A percentile compares a stretch with the other conserved stretches of the same genome.
Conservation (phyloP, 306 rosid species). For the Medicago lupulina region DNA sequence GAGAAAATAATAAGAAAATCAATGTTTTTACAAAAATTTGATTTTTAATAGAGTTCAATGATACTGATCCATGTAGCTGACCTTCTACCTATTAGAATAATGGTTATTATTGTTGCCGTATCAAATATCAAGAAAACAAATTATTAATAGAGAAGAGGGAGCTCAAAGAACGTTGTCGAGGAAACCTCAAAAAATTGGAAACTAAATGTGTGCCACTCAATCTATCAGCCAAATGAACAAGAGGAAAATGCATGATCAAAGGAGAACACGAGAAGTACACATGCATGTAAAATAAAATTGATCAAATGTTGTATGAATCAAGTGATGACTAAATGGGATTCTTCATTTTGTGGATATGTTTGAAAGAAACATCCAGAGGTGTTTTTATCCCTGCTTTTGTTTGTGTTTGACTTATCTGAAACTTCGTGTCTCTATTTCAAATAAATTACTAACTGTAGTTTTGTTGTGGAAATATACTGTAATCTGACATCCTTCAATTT, state of each 20-base stretch:
- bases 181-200: not conserved
- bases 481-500: not conserved
- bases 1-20: conserved; percentile 7
- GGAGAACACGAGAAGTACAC: conserved; percentile 7
- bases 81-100: conserved; percentile 5
- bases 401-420: conserved; percentile 36
- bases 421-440: conserved; percentile 6
- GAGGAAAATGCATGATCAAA: not conserved
- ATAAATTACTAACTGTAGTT: conserved; percentile 19
- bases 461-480: conserved; percentile 22
- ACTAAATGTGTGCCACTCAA: not conserved
- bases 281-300: conserved; percentile 12
- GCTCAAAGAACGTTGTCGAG: conserved; percentile 9
- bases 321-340: conserved; percentile 13
- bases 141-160: conserved; percentile 14
- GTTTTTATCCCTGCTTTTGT: conserved; percentile 8
- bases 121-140: conserved; percentile 1
- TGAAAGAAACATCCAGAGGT: conserved; percentile 19
- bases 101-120: conserved; percentile 11
- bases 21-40: not conserved
- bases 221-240: not conserved
- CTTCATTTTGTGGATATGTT: not conserved
- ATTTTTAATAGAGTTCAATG: not conserved
- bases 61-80: conserved; percentile 9
- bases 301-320: conserved; percentile 3